These are phyloP conservation scores for Rhodamnia rubescens DNA, from an alignment of 345 rosid genomes.

Conservation along the genomic window DNA sequence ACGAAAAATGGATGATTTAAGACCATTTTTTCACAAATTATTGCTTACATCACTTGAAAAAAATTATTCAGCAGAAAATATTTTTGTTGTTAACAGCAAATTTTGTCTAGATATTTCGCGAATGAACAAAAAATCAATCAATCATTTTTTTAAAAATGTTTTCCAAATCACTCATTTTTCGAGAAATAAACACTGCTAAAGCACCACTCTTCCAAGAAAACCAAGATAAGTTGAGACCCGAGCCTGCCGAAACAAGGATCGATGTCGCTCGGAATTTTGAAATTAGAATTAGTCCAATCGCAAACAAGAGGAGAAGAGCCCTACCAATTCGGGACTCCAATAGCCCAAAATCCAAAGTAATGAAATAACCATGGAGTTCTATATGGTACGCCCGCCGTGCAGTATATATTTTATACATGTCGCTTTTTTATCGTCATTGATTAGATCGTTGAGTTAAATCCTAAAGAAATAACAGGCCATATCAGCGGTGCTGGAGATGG, in stretches of 20 bases:
- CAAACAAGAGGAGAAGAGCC: not conserved
- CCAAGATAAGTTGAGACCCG: not conserved
- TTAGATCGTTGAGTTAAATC: not conserved
- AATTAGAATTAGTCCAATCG: not conserved
- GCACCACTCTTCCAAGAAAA: not conserved
- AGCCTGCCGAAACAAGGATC: not conserved
- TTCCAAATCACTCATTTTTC: not conserved
- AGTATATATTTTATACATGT: not conserved
- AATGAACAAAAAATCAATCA: not conserved
- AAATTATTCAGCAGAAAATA: not conserved
- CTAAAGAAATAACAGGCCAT: not conserved
- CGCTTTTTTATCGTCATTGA: not conserved
- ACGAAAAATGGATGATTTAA: not conserved
- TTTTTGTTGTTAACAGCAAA: not conserved
- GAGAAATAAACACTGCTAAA: fast-evolving
- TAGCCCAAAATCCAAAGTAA: not conserved
- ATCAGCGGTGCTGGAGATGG: not conserved
- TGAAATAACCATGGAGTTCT: not conserved
- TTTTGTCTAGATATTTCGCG: not conserved
- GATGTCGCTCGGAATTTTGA: not conserved
- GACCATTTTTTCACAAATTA: not conserved
- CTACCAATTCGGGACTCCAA: not conserved
- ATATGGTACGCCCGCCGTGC: not conserved
- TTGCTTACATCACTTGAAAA: not conserved
- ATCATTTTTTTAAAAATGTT: no score